Percentiles rank a stretch among this genome's conserved stretches.
Conservation (phyloP, 2,329 filamentous ascomycete genomes). For the Colletotrichum euphorbiae region DNA sequence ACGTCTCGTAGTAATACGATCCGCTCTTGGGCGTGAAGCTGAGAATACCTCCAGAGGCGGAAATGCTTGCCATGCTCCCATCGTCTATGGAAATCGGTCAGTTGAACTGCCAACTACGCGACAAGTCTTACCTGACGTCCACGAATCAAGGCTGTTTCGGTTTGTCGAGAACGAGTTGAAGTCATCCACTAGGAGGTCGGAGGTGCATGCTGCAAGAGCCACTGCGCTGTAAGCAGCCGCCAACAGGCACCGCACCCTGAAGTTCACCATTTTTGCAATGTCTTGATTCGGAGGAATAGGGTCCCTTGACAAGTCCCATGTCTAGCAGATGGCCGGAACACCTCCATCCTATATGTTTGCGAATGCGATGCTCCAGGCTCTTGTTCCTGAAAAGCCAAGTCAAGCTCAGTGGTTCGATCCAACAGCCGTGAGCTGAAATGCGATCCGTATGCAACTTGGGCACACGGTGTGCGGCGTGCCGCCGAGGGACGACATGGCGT, state of each 20-base stretch:
- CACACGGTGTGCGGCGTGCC: constrained; percentile 2
- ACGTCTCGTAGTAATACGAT: constrained; percentile 67
- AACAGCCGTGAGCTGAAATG: neutral
- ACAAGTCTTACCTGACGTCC: constrained; percentile 50
- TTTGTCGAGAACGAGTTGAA: constrained; percentile 48
- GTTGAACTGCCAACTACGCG: neutral
- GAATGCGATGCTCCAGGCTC: neutral
- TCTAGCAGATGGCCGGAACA: neutral
- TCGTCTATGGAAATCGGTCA: constrained; percentile 55
- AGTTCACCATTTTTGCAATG: constrained; percentile 39
- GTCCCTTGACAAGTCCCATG: neutral
- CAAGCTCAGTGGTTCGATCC: constrained; percentile 3
- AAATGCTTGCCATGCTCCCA: constrained; percentile 57
- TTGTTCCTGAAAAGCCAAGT: neutral
- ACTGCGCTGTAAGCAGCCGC: constrained; percentile 36
- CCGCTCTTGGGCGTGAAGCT: constrained; percentile 60
- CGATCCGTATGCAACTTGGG: neutral
- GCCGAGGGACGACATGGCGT: constrained; percentile 25
- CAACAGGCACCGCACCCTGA: constrained; percentile 37
- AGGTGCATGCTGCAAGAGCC: constrained; percentile 44
- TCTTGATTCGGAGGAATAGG: neutral
- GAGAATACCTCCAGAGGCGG: constrained; percentile 56
- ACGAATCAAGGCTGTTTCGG: constrained; percentile 49
- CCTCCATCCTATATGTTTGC: constrained; percentile 24
- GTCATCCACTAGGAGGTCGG: constrained; percentile 49